Percentiles rank a stretch among this genome's conserved stretches.
These are phyloP conservation scores for Periglandula ipomoeae DNA, from an alignment of 2,329 filamentous ascomycete species.

Conservation along the genomic window DNA sequence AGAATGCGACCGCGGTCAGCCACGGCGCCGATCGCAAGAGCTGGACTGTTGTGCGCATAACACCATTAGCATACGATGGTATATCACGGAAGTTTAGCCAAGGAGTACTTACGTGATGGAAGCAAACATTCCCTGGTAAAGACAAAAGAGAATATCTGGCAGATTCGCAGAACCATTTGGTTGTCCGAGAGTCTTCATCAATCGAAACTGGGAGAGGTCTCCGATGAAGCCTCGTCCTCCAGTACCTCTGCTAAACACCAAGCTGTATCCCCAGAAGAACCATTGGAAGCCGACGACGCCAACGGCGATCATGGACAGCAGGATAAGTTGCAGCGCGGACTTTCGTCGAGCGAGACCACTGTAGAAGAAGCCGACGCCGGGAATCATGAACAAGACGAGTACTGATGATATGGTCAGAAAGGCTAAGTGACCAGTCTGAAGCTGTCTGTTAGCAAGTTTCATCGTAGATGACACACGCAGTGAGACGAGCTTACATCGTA, in stretches of 20 bases:
- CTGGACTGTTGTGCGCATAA: too few species aligned
- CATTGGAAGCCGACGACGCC: constrained; percentile 80
- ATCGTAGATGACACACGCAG: too few species aligned
- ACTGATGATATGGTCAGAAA: constrained; percentile 72
- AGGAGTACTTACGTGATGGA: constrained; percentile 67
- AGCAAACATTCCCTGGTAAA: constrained; percentile 87
- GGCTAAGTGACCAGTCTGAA: constrained; percentile 67
- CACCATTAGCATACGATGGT: too few species aligned
- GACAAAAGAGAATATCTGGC: constrained; percentile 74
- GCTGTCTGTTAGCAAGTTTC: not conserved
- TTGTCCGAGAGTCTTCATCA: constrained; percentile 65
- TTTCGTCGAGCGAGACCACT: constrained; percentile 82
- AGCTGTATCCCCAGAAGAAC: constrained; percentile 92
- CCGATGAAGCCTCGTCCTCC: constrained; percentile 68
- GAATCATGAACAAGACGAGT: constrained; percentile 85
- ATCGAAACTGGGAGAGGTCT: constrained; percentile 70
- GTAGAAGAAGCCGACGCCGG: constrained; percentile 92
- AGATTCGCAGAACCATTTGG: constrained; percentile 64
- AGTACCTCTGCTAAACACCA: constrained; percentile 67
- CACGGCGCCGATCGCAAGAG: constrained; percentile 50
- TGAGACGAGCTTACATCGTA: constrained; percentile 53
- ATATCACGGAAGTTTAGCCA: too few species aligned
- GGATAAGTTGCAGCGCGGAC: constrained; percentile 78
- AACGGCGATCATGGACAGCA: constrained; percentile 73
- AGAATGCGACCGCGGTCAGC: constrained; percentile 54